Conservation (phyloP, 192 early-diverging fungal species). For the Linnemannia exigua region DNA sequence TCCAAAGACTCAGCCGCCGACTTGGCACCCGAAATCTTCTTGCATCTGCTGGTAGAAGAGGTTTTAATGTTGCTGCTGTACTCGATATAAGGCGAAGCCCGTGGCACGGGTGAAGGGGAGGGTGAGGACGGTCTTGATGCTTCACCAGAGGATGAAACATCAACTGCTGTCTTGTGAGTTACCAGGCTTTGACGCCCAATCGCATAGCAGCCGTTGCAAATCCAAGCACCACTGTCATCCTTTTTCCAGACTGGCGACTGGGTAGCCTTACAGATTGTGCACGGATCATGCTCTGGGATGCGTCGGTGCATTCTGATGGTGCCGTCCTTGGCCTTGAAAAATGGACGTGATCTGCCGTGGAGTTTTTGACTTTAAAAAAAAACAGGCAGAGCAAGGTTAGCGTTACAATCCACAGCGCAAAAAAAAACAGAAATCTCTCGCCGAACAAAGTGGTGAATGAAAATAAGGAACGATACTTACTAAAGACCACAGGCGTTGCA, state of each 20-base stretch:
- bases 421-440: not conserved
- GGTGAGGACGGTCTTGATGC: not conserved
- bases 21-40: not conserved
- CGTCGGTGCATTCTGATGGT: constrained; percentile 53
- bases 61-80: not conserved
- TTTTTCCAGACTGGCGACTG: constrained; percentile 34
- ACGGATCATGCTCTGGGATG: constrained; percentile 25
- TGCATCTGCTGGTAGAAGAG: not conserved
- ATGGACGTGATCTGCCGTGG: constrained; percentile 40
- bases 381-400: not conserved
- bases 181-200: not conserved
- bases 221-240: not conserved
- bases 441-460: not conserved
- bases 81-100: not conserved
- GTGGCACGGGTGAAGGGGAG: not conserved
- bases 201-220: constrained; percentile 29
- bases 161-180: too few species aligned
- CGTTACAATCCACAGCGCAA: not conserved
- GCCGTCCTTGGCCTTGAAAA: constrained; percentile 48
- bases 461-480: constrained; percentile 13
- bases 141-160: not conserved
- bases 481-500: constrained; percentile 56
- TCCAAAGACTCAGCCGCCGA: not conserved
- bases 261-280: constrained; percentile 16
- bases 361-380: constrained; percentile 42